These are phyloP conservation scores for Microbotryomycetes sp. DNA, from an alignment of 1,284 basidiomycete species.

Conservation along the genomic window DNA sequence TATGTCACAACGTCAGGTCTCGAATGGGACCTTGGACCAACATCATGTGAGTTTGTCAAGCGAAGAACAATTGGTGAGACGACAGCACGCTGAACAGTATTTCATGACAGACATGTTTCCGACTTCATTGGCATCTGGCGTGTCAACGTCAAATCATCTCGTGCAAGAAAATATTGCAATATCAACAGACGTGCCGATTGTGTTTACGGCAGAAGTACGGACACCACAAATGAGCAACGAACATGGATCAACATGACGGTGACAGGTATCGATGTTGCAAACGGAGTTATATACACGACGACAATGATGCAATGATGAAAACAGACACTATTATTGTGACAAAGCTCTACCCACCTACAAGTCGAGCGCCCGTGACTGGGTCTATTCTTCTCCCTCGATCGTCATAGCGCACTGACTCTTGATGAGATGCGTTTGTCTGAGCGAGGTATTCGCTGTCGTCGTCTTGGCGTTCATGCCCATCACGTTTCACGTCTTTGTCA, in stretches of 20 bases:
- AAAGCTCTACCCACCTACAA: not conserved
- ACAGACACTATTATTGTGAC: no score
- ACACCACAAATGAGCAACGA: no score
- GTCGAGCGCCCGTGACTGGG: not conserved
- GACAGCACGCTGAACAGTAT: not conserved
- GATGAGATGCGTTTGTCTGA: no score
- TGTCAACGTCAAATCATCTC: slow-evolving; percentile 90
- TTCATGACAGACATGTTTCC: slow-evolving; percentile 45
- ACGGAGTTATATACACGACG: not conserved
- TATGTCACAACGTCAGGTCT: slow-evolving; percentile 74
- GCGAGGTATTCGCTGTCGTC: no score
- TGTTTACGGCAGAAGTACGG: slow-evolving; percentile 70
- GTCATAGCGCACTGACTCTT: no score
- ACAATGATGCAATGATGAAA: no score
- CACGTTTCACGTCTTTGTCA: no score
- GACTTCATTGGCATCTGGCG: slow-evolving; percentile 69
- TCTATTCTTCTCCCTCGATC: not conserved
- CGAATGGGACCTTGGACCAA: slow-evolving; percentile 66
- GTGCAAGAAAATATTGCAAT: slow-evolving; percentile 63
- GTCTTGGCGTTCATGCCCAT: no score
- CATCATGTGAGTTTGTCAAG: slow-evolving; percentile 51
- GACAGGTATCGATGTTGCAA: not conserved
- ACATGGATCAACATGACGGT: no score
- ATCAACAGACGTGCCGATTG: slow-evolving; percentile 71
- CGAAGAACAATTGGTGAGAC: slow-evolving; percentile 3